Conservation (phyloP, 2,329 filamentous ascomycete species). For the Cytospora piceae region DNA sequence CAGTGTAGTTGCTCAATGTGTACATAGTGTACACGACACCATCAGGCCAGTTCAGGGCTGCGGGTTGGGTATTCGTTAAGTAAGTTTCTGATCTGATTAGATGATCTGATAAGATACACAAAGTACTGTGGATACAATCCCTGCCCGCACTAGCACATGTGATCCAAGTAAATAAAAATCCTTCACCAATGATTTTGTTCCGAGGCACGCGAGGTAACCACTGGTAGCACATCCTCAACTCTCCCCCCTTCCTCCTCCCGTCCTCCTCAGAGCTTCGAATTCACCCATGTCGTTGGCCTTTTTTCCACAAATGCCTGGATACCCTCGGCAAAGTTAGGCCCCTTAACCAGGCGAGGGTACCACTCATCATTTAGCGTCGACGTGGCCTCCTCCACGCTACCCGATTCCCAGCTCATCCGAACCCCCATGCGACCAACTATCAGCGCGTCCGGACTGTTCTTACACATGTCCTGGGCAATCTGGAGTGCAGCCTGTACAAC, state of each 20-base stretch:
- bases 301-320: constrained; percentile 37
- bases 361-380: constrained; percentile 32
- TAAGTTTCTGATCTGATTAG: neutral
- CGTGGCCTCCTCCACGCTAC: constrained; percentile 35
- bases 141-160: neutral
- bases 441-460: constrained; percentile 74
- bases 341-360: constrained; percentile 34
- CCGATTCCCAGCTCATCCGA: constrained; percentile 70
- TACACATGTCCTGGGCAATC: constrained; percentile 52
- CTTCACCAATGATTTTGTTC: neutral
- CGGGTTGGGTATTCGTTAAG: neutral
- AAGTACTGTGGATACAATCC: neutral
- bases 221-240: neutral
- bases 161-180: neutral
- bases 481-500: constrained; percentile 62
- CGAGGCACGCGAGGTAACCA: neutral
- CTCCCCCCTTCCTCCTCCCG: neutral
- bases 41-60: neutral
- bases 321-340: constrained; percentile 37
- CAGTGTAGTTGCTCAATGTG: no score
- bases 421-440: constrained; percentile 73
- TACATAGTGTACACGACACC: no score
- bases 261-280: constrained; percentile 34
- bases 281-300: constrained; percentile 34
- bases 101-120: neutral